Percentiles rank a stretch among this genome's conserved stretches.
Evolutionary conservation across 2,329 filamentous ascomycete genomes (phyloP).

Genomic region (Ceratocystis variospora): DNA sequence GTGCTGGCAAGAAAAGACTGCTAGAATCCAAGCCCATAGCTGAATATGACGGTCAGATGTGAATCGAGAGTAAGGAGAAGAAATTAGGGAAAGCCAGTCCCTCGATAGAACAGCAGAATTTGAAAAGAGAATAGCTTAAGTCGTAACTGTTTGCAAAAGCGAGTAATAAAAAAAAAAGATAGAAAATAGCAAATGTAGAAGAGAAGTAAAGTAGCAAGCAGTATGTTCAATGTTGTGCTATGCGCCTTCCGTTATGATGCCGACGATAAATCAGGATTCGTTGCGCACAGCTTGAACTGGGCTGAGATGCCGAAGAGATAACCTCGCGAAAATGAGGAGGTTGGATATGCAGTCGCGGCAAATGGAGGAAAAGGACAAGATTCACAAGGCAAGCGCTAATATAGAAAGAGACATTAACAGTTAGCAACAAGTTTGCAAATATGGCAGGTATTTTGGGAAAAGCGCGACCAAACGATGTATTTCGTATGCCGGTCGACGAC

Average conservation of each 20-base stretch:
- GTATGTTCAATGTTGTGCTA: not conserved
- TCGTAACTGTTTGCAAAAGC: not conserved
- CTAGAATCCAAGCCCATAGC: conserved; percentile 43
- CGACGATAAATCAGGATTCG: not conserved
- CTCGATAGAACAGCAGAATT: not conserved
- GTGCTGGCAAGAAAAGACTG: conserved; percentile 56
- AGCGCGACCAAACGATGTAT: too few relatives aligned
- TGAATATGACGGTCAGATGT: not conserved
- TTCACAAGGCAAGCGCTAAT: not conserved
- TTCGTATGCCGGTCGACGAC: too few relatives aligned
- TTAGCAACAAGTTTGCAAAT: not conserved
- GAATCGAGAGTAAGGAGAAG: conserved; percentile 17
- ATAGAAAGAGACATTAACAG: not conserved
- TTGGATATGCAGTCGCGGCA: conserved; percentile 5
- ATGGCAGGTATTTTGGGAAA: too few relatives aligned
- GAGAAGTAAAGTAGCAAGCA: not conserved
- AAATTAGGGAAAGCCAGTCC: conserved; percentile 14
- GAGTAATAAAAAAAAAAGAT: not conserved
- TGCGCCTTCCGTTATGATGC: not conserved
- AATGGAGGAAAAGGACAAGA: not conserved
- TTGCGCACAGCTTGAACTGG: not conserved
- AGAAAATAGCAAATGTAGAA: not conserved
- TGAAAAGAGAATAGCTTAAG: not conserved
- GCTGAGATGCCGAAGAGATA: not conserved
- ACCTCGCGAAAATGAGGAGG: not conserved